Percentiles rank a stretch among this genome's conserved stretches.
Evolutionary conservation across 2,329 filamentous ascomycete species (phyloP).

Genomic region (Arthrocladium fulminans): DNA sequence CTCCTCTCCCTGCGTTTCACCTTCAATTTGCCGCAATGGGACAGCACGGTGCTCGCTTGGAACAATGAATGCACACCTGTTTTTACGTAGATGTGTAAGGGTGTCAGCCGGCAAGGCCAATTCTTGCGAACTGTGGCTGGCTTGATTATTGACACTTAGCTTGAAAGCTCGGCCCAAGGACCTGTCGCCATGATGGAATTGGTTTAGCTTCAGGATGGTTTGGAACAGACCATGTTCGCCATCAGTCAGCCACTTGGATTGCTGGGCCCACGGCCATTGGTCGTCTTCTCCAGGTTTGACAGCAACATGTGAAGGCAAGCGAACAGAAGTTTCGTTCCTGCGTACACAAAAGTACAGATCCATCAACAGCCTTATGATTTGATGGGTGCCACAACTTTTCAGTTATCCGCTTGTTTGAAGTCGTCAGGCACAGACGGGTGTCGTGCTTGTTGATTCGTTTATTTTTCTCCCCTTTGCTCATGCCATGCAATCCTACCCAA

Average conservation of each 20-base stretch:
- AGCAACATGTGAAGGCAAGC: not conserved
- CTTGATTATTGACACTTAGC: not conserved
- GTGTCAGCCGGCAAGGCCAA: not conserved
- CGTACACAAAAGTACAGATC: too few relatives aligned
- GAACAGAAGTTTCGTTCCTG: too few relatives aligned
- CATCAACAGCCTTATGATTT: too few relatives aligned
- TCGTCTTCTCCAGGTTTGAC: not conserved
- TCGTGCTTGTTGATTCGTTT: not conserved
- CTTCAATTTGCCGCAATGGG: too few relatives aligned
- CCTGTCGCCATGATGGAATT: not conserved
- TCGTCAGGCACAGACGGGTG: not conserved
- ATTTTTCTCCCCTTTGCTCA: too few relatives aligned
- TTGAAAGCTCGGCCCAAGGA: not conserved
- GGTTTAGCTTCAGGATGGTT: not conserved
- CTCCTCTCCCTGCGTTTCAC: too few relatives aligned
- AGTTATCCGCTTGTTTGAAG: not conserved
- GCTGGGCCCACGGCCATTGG: not conserved
- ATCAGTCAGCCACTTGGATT: not conserved
- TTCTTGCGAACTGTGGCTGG: not conserved
- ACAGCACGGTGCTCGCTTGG: too few relatives aligned
- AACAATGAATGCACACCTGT: too few relatives aligned
- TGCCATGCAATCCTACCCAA: too few relatives aligned
- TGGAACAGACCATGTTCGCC: not conserved
- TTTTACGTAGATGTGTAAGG: too few relatives aligned
- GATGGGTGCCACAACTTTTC: too few relatives aligned